Percentiles rank a stretch among this genome's conserved stretches.
Evolutionary conservation across 208 protist genomes (phyloP).

Genomic region (Balamuthia mandrillaris): DNA sequence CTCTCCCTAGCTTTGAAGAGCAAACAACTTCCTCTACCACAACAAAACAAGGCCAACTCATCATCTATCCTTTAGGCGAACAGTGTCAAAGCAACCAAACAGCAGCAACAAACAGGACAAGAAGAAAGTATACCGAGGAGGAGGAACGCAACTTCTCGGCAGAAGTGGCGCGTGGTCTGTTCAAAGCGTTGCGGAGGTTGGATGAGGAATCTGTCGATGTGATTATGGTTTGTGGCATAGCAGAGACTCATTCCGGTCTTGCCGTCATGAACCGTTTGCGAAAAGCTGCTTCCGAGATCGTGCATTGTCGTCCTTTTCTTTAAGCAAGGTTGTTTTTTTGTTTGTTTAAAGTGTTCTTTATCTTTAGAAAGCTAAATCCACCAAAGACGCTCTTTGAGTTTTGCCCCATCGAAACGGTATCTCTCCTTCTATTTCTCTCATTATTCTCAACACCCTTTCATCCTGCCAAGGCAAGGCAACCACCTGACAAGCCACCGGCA

Average conservation of each 20-base stretch:
- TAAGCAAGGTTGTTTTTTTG: too few relatives aligned
- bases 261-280: constrained; percentile 52
- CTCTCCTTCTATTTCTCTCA: too few relatives aligned
- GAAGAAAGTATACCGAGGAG: neutral
- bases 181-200: constrained; percentile 41
- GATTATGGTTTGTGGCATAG: constrained; percentile 38
- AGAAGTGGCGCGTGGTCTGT: constrained; percentile 38
- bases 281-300: constrained; percentile 26
- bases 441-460: too few relatives aligned
- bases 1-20: too few relatives aligned
- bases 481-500: too few relatives aligned
- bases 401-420: too few relatives aligned
- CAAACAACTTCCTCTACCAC: too few relatives aligned
- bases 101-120: neutral
- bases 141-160: neutral
- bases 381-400: too few relatives aligned
- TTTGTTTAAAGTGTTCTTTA: too few relatives aligned
- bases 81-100: neutral
- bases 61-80: neutral
- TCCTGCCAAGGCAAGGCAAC: too few relatives aligned
- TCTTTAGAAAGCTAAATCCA: too few relatives aligned
- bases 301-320: neutral
- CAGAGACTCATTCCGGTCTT: constrained; percentile 33
- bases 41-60: neutral
- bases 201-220: constrained; percentile 34